Evolutionary conservation across 805 yeast species (phyloP), one percentile per base, ranked within the genome.

Genomic region (Candida ficus): DNA sequence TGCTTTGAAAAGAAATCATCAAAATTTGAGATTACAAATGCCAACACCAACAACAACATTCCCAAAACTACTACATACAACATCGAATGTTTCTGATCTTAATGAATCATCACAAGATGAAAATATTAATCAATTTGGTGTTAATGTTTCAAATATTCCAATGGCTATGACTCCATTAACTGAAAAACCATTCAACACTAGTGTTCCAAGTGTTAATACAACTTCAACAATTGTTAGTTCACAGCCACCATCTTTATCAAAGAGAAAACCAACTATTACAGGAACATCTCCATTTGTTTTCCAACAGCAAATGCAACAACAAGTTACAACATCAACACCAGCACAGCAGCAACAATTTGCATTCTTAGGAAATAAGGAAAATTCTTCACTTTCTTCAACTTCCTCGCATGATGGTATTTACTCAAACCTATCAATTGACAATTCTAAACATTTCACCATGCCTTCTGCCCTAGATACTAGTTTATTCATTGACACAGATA

Each of bases 161-260:
- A 64, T 79, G 50, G 76, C 86, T 0, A 84, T 85, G 93, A 85
- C 95, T 0, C 95, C 93, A 2, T 78, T 84, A 5, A 73, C 86
- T 3, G 95, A 85, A 49, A 79, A 67, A 41, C 57, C 63, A 7
- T 41, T 31, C 18, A 35, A 30, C 37, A 17, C 48, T 35, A 21
- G 44, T 23, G 20, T 41, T 18, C 4, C 36, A 10, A 10, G 32
- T 12, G 13, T 26, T 4, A 25, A 18, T 11, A 25, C 18, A 3
- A 32, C 17, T 21, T 21, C 45, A 19, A 21, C 39, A 9, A 30
- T 12, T 23, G 18, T 36, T 9, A 18, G 3, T 7, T 35, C 28
- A 5, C 42, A 36, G 22, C 35, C 32, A 28, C 14, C 41, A 18
- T 38, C 38, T 7, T 13, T 22, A 9, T 37, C 37, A 7, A 42